Evolutionary conservation across 352 stramenopile genomes (phyloP), one percentile per base, ranked within the genome.

Genomic region (Phytopythium sindhum): DNA sequence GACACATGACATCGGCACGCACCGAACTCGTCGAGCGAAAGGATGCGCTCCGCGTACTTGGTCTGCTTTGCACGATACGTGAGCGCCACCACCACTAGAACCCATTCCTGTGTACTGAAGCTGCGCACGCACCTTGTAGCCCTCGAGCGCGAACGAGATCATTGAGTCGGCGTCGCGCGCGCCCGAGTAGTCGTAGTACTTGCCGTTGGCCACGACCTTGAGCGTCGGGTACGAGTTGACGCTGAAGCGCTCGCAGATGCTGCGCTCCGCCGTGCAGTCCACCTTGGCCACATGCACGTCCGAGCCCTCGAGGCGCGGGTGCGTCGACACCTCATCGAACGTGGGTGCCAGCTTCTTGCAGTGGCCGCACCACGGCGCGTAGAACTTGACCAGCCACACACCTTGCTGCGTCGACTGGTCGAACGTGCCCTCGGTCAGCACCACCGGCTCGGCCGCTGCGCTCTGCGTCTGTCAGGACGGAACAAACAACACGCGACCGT

Each of bases 351-450:
- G 70, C 53, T 88, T 87, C 78, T 95, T 88, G 72, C 86, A 95
- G 67, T 95, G 86, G 23, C 81, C 77, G 64, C 86, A 95, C 86
- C 86, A 95, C 12, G 86, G 86, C 41, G 86, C 84, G 67, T 93
- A 95, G 69, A 95, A 95, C 70, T 95, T 90, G 69, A 93, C 60
- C 53, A 93, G 80, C 84, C 84, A 92, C 47, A 87, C 76, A 61
- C 74, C 66, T 31, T 68, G 51, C 51, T 74, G 68, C 14, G 79
- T 93, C 58, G 83, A 65, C 29, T 78, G 57, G 52, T 93, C 84
- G 56, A 93, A 93, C 28, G 75, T 79, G 42, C 65, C 65, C 31
- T 88, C 78, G 2, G 69, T 85, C 24, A 88, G 65, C 45, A 58
- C 63, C 31, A 69, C 66, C n/a, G 71, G 68, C 33, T 60, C 61